phyloP scores from a whole-genome alignment of 2,329 filamentous ascomycete genomes.

The Cryphonectria parasitica region DNA sequence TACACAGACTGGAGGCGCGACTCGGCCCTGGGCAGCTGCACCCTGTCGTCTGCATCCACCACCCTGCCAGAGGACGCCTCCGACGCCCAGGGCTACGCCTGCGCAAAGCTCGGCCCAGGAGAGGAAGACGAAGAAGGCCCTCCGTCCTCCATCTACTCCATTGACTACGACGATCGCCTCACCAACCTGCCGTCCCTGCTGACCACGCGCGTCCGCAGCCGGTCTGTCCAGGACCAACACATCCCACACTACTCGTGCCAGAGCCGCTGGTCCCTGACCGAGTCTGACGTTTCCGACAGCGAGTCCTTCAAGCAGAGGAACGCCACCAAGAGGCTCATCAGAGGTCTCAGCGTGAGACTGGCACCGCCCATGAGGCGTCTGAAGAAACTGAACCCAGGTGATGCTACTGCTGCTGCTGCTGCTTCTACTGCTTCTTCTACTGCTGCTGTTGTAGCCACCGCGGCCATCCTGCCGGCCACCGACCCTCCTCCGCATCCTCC shows the following conservation, averaged over 20 bases:
- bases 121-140: conserved; percentile 1
- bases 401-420: conserved; percentile 31
- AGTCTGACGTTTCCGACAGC: conserved; percentile 24
- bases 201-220: not conserved
- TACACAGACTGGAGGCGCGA: conserved; percentile 57
- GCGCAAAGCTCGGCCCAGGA: conserved; percentile 17
- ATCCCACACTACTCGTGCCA: conserved; percentile 21
- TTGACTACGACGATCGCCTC: conserved; percentile 7
- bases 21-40: conserved; percentile 53
- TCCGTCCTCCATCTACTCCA: conserved; percentile 18
- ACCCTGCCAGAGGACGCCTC: conserved; percentile 32
- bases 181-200: conserved; percentile 7
- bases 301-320: conserved; percentile 5
- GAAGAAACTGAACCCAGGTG: conserved; percentile 34
- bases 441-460: conserved; percentile 40
- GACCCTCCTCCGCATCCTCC: not conserved
- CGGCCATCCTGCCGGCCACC: not conserved
- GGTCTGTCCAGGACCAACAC: conserved; percentile 23
- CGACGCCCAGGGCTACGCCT: conserved; percentile 29
- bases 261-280: conserved; percentile 30
- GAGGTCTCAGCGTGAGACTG: conserved; percentile 24
- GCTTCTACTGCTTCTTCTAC: conserved; percentile 35
- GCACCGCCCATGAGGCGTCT: conserved; percentile 26
- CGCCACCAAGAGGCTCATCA: conserved; percentile 24
- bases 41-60: conserved; percentile 46